Evolutionary conservation across 768 basidiomycete genomes (phyloP).

Genomic region (Rhodotorula kratochvilovae): DNA sequence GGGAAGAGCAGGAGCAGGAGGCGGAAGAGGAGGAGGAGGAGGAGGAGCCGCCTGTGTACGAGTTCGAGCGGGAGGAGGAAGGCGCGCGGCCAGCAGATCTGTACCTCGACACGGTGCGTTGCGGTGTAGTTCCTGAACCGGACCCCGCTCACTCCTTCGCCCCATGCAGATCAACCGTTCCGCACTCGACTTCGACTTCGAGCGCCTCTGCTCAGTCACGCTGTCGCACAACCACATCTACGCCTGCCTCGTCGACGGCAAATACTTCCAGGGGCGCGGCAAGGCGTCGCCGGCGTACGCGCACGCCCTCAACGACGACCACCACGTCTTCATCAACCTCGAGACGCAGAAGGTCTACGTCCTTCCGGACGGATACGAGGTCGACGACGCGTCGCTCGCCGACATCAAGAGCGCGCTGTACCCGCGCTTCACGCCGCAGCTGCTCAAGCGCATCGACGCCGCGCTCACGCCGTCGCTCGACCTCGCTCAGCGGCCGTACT

Average conservation of each 20-base stretch:
- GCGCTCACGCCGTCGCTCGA: conserved; percentile 72
- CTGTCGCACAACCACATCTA: conserved; percentile 96
- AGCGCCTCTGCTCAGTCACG: conserved; percentile 96
- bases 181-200: conserved; percentile 95
- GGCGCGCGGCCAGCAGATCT: conserved; percentile 34
- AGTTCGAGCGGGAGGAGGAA: conserved; percentile 23
- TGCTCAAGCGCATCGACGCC: conserved; percentile 49
- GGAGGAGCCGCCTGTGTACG: conserved; percentile 1
- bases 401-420: conserved; percentile 87
- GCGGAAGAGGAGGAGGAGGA: conserved; percentile 11
- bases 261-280: conserved; percentile 97
- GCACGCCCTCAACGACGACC: conserved; percentile 95
- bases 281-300: conserved; percentile 90
- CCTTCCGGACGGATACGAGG: conserved; percentile 91
- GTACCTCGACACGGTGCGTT: conserved; percentile 44
- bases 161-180: conserved; percentile 72
- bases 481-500: conserved; percentile 70
- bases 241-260: conserved; percentile 94
- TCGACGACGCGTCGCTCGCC: conserved; percentile 91
- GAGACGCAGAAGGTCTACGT: conserved; percentile 87
- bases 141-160: background rate
- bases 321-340: conserved; percentile 96
- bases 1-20: background rate
- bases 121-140: no score
- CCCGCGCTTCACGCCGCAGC: conserved; percentile 71